Percentiles rank a stretch among this genome's conserved stretches.
These are phyloP conservation scores for Polygonum maritimum DNA, from an alignment of 148 eudicot genomes.

Conservation along the genomic window DNA sequence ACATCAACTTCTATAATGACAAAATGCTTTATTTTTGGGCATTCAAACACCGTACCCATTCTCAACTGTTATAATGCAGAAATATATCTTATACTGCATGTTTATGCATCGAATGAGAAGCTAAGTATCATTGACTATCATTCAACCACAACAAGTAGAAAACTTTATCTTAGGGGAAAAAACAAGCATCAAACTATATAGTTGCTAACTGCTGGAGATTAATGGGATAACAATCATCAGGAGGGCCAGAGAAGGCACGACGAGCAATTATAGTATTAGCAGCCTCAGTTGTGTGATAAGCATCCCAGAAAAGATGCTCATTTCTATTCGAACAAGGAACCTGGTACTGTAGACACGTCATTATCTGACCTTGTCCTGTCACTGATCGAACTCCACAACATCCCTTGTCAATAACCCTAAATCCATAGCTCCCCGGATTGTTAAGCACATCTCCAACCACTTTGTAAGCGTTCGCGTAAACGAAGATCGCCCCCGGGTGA, in stretches of 20 bases:
- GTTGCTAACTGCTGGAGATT: conserved; percentile 72
- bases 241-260: conserved; percentile 59
- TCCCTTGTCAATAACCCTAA: conserved; percentile 54
- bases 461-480: conserved; percentile 57
- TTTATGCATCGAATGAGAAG: too few relatives aligned
- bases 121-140: background rate
- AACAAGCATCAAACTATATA: conserved; percentile 13
- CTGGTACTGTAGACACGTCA: conserved; percentile 47
- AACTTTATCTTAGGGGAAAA: background rate
- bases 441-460: conserved; percentile 67
- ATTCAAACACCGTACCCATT: too few relatives aligned
- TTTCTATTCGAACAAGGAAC: conserved; percentile 57
- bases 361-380: conserved; percentile 43
- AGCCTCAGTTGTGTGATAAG: conserved; percentile 72
- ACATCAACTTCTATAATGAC: too few relatives aligned
- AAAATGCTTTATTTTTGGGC: too few relatives aligned
- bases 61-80: too few relatives aligned
- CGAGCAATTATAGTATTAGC: conserved; percentile 61
- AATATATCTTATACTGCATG: too few relatives aligned
- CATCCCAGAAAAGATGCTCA: conserved; percentile 81
- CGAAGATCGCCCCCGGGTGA: conserved; percentile 61
- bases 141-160: background rate
- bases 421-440: conserved; percentile 55
- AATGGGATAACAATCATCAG: conserved; percentile 58
- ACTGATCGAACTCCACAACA: conserved; percentile 52